Evolutionary conservation across 306 rosid genomes (phyloP), one percentile per base, ranked within the genome.

Genomic region (Cicer arietinum): DNA sequence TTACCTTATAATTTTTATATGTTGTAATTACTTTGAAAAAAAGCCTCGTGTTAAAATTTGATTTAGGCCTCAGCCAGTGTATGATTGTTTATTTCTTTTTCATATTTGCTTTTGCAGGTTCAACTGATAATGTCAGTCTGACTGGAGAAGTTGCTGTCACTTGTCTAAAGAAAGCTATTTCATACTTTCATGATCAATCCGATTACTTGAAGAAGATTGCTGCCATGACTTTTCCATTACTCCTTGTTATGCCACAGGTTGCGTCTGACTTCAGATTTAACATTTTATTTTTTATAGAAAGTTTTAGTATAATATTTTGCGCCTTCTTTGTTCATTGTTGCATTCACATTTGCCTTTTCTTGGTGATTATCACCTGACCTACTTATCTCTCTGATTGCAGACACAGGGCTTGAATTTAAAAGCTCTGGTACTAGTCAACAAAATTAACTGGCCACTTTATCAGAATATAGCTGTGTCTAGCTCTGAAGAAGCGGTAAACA

Each of bases 171-270:
- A 88, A 81, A 35, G 86, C 87, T 71, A 79, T 85, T 18, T 79
- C 85, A 44, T 72, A 69, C 76, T 79, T 70, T 48, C 59, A 41
- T 41, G 85, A 75, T 77, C 80, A 57, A 67, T 48, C 39, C 50
- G 84, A 87, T 52, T 54, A 74, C 82, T 62, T 82, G 78, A 71
- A 84, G 75, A 82, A 12, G 43, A 37, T 86, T 50, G 86, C 89
- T 84, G 86, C 86, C 25, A 71, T 88, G 91, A 81, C 88, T 40
- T 91, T 89, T 82, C 97, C 98, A 7, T 51, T 91, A 54, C 96
- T 94, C 74, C 68, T 94, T 79, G 77, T 85, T 81, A 77, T 81
- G 57, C 97, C 91, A 52, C 91, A 94, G 98, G 98, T 93, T 67
- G 57, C 22, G 35, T 48, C 50, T 56, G 76, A 66, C 45, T 35